Conservation (phyloP, 306 rosid genomes). For the Lupinus albus region DNA sequence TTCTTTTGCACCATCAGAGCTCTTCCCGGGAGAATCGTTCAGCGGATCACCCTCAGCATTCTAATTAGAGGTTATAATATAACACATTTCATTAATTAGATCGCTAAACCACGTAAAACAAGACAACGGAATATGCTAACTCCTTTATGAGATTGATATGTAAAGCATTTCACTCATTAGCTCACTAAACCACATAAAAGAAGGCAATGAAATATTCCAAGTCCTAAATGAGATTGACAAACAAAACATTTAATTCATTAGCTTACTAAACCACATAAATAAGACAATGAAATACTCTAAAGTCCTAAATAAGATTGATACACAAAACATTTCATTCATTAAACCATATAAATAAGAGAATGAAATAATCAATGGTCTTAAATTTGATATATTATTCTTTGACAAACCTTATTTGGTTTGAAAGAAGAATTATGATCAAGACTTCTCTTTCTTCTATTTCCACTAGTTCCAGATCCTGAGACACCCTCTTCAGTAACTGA, state of each 20-base stretch:
- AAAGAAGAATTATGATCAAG: slow-evolving; percentile 59
- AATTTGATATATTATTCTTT: slow-evolving; percentile 7
- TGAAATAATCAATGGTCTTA: slow-evolving; percentile 27
- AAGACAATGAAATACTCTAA: too few relatives aligned
- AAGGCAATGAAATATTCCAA: too few relatives aligned
- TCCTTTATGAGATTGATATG: slow-evolving; percentile 28
- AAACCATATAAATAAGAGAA: slow-evolving; percentile 35
- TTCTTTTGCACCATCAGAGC: slow-evolving; percentile 61
- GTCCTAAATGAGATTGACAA: too few relatives aligned
- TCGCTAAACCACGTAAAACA: slow-evolving; percentile 32
- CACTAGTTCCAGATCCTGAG: slow-evolving; percentile 63
- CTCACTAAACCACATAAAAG: too few relatives aligned
- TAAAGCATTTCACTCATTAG: background rate
- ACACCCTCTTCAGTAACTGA: slow-evolving; percentile 58
- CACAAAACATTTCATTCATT: slow-evolving; percentile 39
- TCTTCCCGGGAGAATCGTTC: slow-evolving; percentile 66
- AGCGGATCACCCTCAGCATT: slow-evolving; percentile 64
- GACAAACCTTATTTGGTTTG: slow-evolving; percentile 71
- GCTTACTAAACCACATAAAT: background rate
- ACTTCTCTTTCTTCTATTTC: slow-evolving; percentile 71
- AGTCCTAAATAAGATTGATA: background rate
- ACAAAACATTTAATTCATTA: slow-evolving; percentile 14
- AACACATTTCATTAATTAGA: slow-evolving; percentile 25
- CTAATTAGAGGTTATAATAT: slow-evolving; percentile 47
- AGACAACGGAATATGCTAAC: slow-evolving; percentile 23